These are phyloP conservation scores for Penicillium sp. DNA, from an alignment of 2,329 filamentous ascomycete species.

Conservation along the genomic window DNA sequence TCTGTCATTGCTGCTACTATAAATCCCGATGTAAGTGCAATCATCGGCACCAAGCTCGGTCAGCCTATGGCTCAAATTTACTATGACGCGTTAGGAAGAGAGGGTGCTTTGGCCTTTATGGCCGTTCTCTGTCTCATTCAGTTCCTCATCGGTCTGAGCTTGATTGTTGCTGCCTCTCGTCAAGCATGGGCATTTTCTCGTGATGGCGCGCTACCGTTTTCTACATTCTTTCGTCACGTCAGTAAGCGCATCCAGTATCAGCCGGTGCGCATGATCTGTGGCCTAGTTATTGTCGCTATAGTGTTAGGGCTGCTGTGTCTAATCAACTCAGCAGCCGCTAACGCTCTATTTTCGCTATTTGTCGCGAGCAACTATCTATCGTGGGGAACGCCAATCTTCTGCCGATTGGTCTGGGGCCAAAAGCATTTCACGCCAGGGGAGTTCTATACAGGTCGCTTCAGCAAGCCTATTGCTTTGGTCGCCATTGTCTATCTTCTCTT, in stretches of 20 bases:
- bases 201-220: conserved; percentile 62
- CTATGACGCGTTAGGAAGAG: conserved; percentile 59
- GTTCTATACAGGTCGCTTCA: conserved; percentile 58
- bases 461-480: conserved; percentile 53
- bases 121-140: conserved; percentile 60
- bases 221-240: conserved; percentile 56
- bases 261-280: conserved; percentile 58
- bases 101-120: conserved; percentile 60
- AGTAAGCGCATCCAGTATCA: conserved; percentile 57
- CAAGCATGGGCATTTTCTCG: conserved; percentile 65
- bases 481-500: conserved; percentile 57
- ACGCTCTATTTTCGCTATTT: conserved; percentile 56
- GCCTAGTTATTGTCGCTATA: conserved; percentile 51
- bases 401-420: conserved; percentile 58
- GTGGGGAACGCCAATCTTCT: conserved; percentile 60
- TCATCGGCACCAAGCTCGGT: conserved; percentile 52
- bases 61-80: conserved; percentile 64
- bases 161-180: conserved; percentile 58
- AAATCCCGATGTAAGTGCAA: conserved; percentile 50
- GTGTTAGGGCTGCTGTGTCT: conserved; percentile 59
- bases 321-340: conserved; percentile 58
- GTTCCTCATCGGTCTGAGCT: conserved; percentile 60
- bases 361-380: conserved; percentile 63
- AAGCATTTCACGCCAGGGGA: conserved; percentile 58
- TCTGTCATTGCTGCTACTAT: conserved; percentile 61